phyloP scores from a whole-genome alignment of 208 protist genomes.

The Vickermania ingenoplastis region DNA sequence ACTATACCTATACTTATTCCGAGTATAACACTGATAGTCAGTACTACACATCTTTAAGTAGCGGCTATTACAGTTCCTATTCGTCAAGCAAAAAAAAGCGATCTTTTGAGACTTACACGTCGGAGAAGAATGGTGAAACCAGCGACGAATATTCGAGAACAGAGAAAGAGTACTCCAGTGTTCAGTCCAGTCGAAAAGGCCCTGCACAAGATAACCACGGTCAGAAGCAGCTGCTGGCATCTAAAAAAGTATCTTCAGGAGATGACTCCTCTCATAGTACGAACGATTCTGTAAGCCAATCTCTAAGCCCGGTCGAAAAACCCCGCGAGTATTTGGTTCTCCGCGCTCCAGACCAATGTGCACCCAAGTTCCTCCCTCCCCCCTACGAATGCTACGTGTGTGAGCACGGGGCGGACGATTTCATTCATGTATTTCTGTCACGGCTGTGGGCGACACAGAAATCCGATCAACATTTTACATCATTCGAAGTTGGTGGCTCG shows the following conservation, averaged over 20 bases:
- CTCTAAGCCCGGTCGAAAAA: not conserved
- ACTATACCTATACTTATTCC: too few species aligned
- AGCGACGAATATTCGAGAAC: not conserved
- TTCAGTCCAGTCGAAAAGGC: not conserved
- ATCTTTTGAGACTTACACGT: too few species aligned
- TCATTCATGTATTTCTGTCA: not conserved
- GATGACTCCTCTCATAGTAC: not conserved
- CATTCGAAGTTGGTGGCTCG: not conserved
- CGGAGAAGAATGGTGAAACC: not conserved
- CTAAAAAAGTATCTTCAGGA: not conserved
- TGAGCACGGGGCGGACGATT: not conserved
- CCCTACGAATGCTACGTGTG: not conserved
- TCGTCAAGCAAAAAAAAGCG: too few species aligned
- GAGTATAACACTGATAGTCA: too few species aligned
- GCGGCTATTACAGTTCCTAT: too few species aligned
- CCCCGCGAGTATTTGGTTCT: not conserved
- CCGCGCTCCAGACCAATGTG: not conserved
- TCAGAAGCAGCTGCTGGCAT: not conserved
- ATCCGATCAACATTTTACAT: not conserved
- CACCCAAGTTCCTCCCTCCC: not conserved
- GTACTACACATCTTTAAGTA: too few species aligned
- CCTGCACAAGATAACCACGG: not conserved
- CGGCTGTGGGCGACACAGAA: not conserved
- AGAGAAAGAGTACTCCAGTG: not conserved
- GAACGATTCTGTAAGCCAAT: not conserved